A percentile compares a stretch with the other conserved stretches of the same genome.
These are phyloP conservation scores for Quillaja saponaria DNA, from an alignment of 306 rosid genomes.

Conservation along the genomic window DNA sequence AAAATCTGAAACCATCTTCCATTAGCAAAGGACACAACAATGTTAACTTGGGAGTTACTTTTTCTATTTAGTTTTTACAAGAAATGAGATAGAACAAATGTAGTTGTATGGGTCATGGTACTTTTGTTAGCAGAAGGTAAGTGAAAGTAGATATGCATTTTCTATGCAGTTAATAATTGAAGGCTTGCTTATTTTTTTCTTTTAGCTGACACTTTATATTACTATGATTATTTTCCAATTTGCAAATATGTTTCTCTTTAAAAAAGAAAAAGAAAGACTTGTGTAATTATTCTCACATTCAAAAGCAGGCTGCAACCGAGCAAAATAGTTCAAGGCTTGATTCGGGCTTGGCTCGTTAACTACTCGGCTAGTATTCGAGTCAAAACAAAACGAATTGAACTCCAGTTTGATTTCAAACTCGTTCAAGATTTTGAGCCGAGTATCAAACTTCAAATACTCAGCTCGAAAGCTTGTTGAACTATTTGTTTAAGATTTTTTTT, in stretches of 20 bases:
- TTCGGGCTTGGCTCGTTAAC: too few relatives aligned
- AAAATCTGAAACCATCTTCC: conserved; percentile 9
- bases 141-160: not conserved
- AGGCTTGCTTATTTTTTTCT: conserved; percentile 1
- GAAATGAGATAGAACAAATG: not conserved
- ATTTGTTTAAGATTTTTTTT: too few relatives aligned
- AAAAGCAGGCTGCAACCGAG: too few relatives aligned
- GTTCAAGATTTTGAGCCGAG: too few relatives aligned
- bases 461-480: too few relatives aligned
- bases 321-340: too few relatives aligned
- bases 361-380: too few relatives aligned
- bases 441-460: too few relatives aligned
- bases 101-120: not conserved
- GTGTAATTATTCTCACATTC: not conserved
- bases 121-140: conserved; percentile 1
- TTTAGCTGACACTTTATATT: not conserved
- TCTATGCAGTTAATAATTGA: not conserved
- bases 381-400: too few relatives aligned
- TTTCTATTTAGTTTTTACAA: not conserved
- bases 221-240: not conserved
- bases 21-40: conserved; percentile 1
- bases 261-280: not conserved
- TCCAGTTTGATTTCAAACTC: too few relatives aligned
- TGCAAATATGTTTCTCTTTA: not conserved
- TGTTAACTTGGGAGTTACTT: not conserved